phyloP scores from a whole-genome alignment of 1,284 basidiomycete species.

The Tilletia walkeri region DNA sequence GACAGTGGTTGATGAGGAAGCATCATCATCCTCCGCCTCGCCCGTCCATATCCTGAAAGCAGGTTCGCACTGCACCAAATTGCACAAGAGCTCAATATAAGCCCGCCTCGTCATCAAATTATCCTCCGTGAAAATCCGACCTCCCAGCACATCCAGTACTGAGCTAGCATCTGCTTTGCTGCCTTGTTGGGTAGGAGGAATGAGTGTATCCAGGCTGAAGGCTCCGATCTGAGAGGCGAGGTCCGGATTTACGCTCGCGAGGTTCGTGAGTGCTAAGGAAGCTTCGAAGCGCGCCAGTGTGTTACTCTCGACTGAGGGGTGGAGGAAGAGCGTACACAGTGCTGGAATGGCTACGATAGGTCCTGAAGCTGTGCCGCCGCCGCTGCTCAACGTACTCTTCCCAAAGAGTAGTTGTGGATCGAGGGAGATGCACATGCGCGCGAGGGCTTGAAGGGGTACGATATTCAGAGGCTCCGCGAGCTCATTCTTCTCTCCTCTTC shows the following conservation, averaged over 20 bases:
- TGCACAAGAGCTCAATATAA: conserved; percentile 88
- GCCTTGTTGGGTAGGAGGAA: background rate
- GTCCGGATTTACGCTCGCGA: conserved; percentile 73
- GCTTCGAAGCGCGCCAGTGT: conserved; percentile 70
- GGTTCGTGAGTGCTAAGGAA: conserved; percentile 91
- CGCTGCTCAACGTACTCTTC: background rate
- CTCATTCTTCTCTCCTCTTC: background rate
- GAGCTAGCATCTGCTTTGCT: background rate
- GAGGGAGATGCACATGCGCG: conserved; percentile 87
- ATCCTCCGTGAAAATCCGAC: conserved; percentile 74
- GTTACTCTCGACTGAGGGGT: background rate
- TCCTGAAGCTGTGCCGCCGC: conserved; percentile 66
- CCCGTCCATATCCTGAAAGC: conserved; percentile 70
- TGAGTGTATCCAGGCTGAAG: conserved; percentile 20
- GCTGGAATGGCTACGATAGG: background rate
- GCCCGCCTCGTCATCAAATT: conserved; percentile 79
- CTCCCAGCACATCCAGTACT: conserved; percentile 21
- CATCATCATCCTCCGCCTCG: conserved; percentile 28
- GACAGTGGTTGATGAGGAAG: background rate
- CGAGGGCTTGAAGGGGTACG: conserved; percentile 75
- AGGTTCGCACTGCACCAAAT: conserved; percentile 74
- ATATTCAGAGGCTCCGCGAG: conserved; percentile 39
- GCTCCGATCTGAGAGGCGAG: conserved; percentile 62
- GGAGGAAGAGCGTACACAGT: conserved; percentile 3
- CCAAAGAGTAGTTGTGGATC: conserved; percentile 86